Base-by-base conservation (phyloP, 139 green algal species). In the Auxenochlorella protothecoides region DNA sequence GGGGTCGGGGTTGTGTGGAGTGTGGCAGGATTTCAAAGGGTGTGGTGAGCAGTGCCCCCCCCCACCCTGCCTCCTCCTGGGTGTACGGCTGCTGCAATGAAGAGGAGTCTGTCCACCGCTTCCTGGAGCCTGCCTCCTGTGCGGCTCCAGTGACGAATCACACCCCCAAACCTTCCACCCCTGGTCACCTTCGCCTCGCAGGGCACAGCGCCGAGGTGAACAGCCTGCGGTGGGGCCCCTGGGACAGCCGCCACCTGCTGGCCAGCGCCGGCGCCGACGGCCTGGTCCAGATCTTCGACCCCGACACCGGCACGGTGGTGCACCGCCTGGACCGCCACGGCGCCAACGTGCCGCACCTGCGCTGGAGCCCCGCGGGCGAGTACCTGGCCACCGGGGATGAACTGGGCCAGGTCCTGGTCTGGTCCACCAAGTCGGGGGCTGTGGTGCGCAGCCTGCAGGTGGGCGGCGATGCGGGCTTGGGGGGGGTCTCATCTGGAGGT, bases 181-280 rank as follows among this genome's bases (percentile, higher is more conserved):
- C 27, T 44, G 27, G 27, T 8, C 2, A 54, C 53, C 52, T 2
- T 14, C 5, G 6, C 6, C 70, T 9, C 5, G 44, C 74, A 72
- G 74, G 75, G 5, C 75, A 79, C 66, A 74, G 52, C 5, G 59
- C 51, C 10, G 63, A 68, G 2, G 75, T 79, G 55, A 64, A 59
- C 7, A 68, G 55, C 13, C 62, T 79, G 65, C 60, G 68, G 7
- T 79, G 75, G 75, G 67, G 75, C 63, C 27, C 62, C 54, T 52
- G 51, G 55, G 64, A 56, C 69, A 76, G 63, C 63, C 66, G 72
- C 59, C 10, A 10, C 59, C 27, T 70, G 51, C 79, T 92, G 85
- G 90, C 90, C 0, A 92, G 79, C 8, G 92, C 89, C 55, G 89
- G 83, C 71, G 93, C 92, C 72, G 92, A 97, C 76, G 92, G 96